Conservation (phyloP, 2,329 filamentous ascomycete genomes). For the Ceratocystiopsis minuta region DNA sequence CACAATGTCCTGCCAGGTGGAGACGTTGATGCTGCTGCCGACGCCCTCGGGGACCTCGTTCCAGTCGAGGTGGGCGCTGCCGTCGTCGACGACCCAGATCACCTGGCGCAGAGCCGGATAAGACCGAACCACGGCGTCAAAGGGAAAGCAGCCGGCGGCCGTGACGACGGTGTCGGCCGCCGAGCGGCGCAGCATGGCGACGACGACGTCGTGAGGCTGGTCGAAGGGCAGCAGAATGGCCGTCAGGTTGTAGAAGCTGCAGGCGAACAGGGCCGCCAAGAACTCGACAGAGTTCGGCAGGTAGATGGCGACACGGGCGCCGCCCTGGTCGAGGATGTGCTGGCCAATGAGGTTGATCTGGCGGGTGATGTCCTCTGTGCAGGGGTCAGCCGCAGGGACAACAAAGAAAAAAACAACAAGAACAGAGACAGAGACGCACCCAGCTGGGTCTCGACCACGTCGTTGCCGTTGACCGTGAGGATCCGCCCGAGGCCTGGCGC, state of each 20-base stretch:
- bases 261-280: conserved; percentile 65
- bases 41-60: conserved; percentile 68
- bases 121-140: conserved; percentile 50
- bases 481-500: conserved; percentile 35
- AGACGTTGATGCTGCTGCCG: conserved; percentile 56
- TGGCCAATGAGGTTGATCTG: conserved; percentile 79
- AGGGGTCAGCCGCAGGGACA: too few species aligned
- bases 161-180: conserved; percentile 70
- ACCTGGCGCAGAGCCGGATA: conserved; percentile 54
- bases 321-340: conserved; percentile 52
- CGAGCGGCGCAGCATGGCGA: conserved; percentile 53
- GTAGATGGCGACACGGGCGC: conserved; percentile 70
- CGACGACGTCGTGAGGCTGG: conserved; percentile 48
- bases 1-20: conserved; percentile 86
- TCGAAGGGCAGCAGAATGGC: conserved; percentile 76
- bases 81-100: conserved; percentile 84
- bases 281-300: conserved; percentile 88
- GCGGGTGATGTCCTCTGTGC: conserved; percentile 48
- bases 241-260: conserved; percentile 74
- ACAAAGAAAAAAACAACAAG: too few species aligned
- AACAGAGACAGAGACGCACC: too few species aligned
- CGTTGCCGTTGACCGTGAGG: conserved; percentile 24
- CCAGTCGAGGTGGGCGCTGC: conserved; percentile 89
- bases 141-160: conserved; percentile 69
- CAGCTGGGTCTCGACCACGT: too few species aligned